Conservation (phyloP, 345 rosid genomes). For the Eucalyptus pumila region DNA sequence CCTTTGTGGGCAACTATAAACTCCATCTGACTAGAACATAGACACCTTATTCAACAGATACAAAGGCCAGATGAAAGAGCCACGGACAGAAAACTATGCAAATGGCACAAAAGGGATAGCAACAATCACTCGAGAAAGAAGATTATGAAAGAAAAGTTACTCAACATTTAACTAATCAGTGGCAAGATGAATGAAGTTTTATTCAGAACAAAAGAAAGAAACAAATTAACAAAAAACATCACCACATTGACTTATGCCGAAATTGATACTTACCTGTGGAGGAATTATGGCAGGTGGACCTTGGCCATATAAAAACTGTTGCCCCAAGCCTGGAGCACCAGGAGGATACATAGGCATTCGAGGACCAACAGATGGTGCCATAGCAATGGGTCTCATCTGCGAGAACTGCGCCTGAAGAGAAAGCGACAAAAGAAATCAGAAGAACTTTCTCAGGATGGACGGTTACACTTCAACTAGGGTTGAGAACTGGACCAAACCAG, state of each 20-base stretch:
- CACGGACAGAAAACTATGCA: background rate
- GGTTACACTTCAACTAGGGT: background rate
- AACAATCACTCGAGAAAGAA: background rate
- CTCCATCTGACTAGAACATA: background rate
- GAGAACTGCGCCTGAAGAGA: constrained; percentile 56
- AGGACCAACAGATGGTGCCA: constrained; percentile 45
- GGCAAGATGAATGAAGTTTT: background rate
- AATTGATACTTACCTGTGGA: constrained; percentile 24
- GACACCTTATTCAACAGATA: background rate
- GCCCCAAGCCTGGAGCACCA: constrained; percentile 61
- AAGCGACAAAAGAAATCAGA: background rate
- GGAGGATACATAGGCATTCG: constrained; percentile 70
- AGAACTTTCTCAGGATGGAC: background rate
- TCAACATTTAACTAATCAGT: background rate
- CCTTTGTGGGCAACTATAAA: background rate
- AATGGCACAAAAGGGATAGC: background rate
- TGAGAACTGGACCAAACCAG: background rate
- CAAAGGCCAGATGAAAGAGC: background rate
- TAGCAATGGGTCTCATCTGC: constrained; percentile 56
- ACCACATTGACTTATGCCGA: background rate
- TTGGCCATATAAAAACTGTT: constrained; percentile 67
- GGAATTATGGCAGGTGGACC: constrained; percentile 65
- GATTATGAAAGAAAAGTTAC: background rate
- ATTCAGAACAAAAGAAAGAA: background rate
- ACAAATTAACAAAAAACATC: background rate